These are phyloP conservation scores for Colletotrichum nymphaeae DNA, from an alignment of 2,329 filamentous ascomycete genomes.

Conservation along the genomic window DNA sequence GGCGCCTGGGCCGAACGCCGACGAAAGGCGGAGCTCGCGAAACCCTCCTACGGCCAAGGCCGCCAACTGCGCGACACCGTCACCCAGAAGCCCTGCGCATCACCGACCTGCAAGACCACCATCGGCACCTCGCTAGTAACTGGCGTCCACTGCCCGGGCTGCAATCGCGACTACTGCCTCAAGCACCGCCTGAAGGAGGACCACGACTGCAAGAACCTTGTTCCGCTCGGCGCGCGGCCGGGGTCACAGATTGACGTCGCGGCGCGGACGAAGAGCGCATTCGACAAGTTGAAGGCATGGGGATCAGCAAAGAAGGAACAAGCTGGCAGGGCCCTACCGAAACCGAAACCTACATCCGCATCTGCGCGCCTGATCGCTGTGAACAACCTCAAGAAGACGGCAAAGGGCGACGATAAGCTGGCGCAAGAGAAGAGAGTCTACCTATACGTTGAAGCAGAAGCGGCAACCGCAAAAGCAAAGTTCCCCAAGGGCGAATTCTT, in stretches of 20 bases:
- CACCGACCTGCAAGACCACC: conserved; percentile 73
- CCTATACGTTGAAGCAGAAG: conserved; percentile 89
- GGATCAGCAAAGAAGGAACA: conserved; percentile 77
- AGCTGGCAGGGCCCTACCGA: conserved; percentile 68
- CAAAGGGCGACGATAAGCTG: conserved; percentile 90
- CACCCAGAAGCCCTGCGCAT: conserved; percentile 75
- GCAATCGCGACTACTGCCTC: conserved; percentile 81
- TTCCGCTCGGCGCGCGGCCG: conserved; percentile 64
- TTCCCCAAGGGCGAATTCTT: conserved; percentile 85
- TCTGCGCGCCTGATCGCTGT: conserved; percentile 76
- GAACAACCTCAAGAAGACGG: conserved; percentile 83
- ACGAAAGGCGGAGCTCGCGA: conserved; percentile 64
- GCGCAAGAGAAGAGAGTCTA: conserved; percentile 89
- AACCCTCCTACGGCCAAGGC: conserved; percentile 65
- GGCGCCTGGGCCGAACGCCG: conserved; percentile 72
- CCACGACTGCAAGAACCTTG: conserved; percentile 84
- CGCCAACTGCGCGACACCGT: conserved; percentile 65
- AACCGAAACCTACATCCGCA: conserved; percentile 71
- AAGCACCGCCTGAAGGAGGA: conserved; percentile 83
- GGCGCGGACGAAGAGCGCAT: conserved; percentile 78
- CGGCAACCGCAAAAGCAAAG: conserved; percentile 85
- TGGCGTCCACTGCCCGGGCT: conserved; percentile 77
- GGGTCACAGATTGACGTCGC: conserved; percentile 59
- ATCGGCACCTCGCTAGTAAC: conserved; percentile 76
- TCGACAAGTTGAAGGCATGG: conserved; percentile 85